phyloP scores from a whole-genome alignment of 2,329 filamentous ascomycete species.

The Aureobasidium sp. region DNA sequence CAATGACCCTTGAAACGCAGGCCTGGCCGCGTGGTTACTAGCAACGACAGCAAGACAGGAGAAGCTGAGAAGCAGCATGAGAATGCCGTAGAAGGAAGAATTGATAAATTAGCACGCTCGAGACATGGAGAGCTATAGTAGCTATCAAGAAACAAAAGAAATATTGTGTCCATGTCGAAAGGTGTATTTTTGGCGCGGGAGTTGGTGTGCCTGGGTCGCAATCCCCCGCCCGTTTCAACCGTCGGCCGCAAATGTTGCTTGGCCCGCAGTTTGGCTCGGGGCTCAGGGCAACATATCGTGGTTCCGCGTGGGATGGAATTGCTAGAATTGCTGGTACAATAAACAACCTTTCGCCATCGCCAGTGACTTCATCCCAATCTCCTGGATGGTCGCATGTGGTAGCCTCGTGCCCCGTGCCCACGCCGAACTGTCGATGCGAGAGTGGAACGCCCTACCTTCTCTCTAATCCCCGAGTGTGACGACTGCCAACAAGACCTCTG shows the following conservation, averaged over 20 bases:
- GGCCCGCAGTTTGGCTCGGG: background rate
- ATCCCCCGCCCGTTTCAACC: conserved; percentile 5
- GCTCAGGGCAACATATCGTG: background rate
- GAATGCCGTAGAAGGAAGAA: background rate
- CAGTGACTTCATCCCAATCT: conserved; percentile 8
- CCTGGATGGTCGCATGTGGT: background rate
- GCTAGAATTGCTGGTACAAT: conserved; percentile 3
- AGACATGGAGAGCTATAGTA: background rate
- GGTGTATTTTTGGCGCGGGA: background rate
- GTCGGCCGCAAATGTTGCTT: conserved; percentile 4
- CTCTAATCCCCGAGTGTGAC: background rate
- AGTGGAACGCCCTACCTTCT: conserved; percentile 7
- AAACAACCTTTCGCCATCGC: background rate
- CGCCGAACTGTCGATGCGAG: conserved; percentile 5
- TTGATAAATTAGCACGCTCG: background rate
- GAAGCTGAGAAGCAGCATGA: background rate
- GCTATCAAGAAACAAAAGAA: background rate
- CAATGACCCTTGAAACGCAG: conserved; percentile 13
- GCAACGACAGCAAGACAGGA: background rate
- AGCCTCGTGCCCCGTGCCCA: conserved; percentile 10
- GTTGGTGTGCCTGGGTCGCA: background rate
- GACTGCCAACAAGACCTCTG: background rate
- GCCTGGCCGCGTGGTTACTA: background rate
- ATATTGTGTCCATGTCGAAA: too few species aligned
- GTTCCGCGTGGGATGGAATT: background rate